A percentile compares a stretch with the other conserved stretches of the same genome.
Evolutionary conservation across 306 rosid genomes (phyloP).

Genomic region (Malus domestica): DNA sequence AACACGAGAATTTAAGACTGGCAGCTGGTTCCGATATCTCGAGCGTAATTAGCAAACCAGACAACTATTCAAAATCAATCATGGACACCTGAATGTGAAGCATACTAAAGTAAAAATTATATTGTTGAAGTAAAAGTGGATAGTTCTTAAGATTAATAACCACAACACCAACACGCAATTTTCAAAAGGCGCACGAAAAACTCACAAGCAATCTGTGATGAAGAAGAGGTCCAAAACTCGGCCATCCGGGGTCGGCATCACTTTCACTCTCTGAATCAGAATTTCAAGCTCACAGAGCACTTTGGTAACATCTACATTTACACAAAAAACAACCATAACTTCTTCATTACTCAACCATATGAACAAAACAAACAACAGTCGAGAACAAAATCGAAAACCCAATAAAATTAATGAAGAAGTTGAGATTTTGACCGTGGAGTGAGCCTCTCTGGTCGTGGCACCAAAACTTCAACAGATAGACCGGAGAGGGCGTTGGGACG

Average conservation of each 20-base stretch:
- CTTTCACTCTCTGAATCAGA: conserved; percentile 67
- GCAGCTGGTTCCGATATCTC: background rate
- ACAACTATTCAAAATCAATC: background rate
- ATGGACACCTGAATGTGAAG: background rate
- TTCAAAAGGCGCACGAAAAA: background rate
- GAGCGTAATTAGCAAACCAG: background rate
- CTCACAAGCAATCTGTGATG: conserved; percentile 77
- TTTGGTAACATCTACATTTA: conserved; percentile 56
- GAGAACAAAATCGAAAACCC: background rate
- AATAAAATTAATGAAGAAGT: background rate
- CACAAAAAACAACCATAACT: conserved; percentile 10
- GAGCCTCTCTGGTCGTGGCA: conserved; percentile 57
- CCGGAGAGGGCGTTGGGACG: conserved; percentile 37
- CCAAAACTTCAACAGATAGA: conserved; percentile 65
- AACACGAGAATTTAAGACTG: background rate
- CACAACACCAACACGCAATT: background rate
- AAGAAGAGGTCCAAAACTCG: conserved; percentile 73
- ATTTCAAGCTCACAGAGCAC: conserved; percentile 76
- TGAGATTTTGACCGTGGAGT: conserved; percentile 47
- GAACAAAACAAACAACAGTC: background rate
- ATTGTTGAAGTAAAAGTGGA: background rate
- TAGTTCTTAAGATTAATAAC: background rate
- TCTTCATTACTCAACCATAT: background rate
- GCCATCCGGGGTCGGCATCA: conserved; percentile 90
- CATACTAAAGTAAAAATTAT: background rate